Evolutionary conservation across 148 eudicot species (phyloP).

Genomic region (Camellia granthamiana): DNA sequence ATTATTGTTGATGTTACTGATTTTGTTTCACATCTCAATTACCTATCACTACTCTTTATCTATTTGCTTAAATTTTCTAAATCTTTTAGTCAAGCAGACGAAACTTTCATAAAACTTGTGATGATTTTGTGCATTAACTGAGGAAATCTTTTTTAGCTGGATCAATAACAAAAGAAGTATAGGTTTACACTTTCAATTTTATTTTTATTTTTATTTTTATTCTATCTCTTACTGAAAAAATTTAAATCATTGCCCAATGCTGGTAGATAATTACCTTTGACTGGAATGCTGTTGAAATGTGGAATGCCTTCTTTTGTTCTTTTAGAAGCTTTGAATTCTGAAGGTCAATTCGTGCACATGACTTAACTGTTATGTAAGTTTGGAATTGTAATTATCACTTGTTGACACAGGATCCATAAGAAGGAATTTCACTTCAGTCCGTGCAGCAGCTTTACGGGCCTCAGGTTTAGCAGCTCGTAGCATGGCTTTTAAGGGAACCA

Average conservation of each 20-base stretch:
- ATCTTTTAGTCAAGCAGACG: background rate
- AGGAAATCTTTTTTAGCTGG: background rate
- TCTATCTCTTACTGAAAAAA: background rate
- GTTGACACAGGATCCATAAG: slow-evolving; percentile 33
- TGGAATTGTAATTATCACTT: background rate
- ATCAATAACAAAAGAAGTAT: background rate
- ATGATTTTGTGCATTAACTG: background rate
- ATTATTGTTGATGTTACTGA: background rate
- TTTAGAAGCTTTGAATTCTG: background rate
- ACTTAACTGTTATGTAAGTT: background rate
- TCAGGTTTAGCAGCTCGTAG: slow-evolving; percentile 69
- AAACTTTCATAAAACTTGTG: background rate
- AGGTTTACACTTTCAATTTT: background rate
- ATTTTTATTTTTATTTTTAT: background rate
- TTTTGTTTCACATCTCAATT: no score
- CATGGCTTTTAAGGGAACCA: slow-evolving; percentile 32
- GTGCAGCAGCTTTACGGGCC: slow-evolving; percentile 61
- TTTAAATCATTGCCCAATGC: background rate
- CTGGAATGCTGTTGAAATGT: background rate
- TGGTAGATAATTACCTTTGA: background rate
- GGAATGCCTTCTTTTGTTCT: background rate
- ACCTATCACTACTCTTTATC: no score
- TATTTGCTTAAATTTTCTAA: background rate
- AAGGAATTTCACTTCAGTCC: slow-evolving; percentile 55
- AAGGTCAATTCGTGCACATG: background rate